These are phyloP conservation scores for Lobosporangium transversale DNA, from an alignment of 192 early-diverging fungal genomes.

Conservation along the genomic window DNA sequence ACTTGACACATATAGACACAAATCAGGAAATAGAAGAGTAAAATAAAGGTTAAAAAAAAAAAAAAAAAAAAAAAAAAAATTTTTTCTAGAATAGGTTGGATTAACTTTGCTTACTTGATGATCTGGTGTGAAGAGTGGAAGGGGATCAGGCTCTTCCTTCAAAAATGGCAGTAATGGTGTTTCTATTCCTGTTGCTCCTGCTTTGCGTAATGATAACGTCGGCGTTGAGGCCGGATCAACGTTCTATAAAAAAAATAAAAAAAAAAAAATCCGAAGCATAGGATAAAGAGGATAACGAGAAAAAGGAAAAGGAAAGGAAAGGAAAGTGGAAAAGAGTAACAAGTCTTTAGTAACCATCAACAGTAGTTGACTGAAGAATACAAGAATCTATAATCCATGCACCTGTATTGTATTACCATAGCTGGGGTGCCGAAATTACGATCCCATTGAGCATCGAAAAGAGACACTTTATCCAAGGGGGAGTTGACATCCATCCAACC, in stretches of 20 bases:
- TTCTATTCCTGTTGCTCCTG: neutral
- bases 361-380: no score
- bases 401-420: slow-evolving; percentile 21
- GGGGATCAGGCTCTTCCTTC: slow-evolving; percentile 27
- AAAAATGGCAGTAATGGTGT: slow-evolving; percentile 16
- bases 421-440: slow-evolving; percentile 9
- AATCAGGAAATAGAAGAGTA: neutral
- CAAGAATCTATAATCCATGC: neutral
- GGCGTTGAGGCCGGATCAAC: slow-evolving; percentile 26
- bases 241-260: slow-evolving; percentile 3
- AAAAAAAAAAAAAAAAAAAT: neutral
- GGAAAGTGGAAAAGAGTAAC: neutral
- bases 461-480: slow-evolving; percentile 17
- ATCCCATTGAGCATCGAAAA: slow-evolving; percentile 25
- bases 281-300: no score
- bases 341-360: neutral
- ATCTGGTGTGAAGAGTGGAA: slow-evolving; percentile 39
- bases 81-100: neutral
- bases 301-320: neutral
- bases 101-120: slow-evolving; percentile 17
- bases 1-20: slow-evolving; percentile 11
- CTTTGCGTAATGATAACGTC: slow-evolving; percentile 10
- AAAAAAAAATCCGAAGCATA: no score
- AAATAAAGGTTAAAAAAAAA: neutral
- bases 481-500: slow-evolving; percentile 49